A percentile compares a stretch with the other conserved stretches of the same genome.
phyloP scores from a whole-genome alignment of 352 stramenopile species.

The Phytopythium oedochilum region DNA sequence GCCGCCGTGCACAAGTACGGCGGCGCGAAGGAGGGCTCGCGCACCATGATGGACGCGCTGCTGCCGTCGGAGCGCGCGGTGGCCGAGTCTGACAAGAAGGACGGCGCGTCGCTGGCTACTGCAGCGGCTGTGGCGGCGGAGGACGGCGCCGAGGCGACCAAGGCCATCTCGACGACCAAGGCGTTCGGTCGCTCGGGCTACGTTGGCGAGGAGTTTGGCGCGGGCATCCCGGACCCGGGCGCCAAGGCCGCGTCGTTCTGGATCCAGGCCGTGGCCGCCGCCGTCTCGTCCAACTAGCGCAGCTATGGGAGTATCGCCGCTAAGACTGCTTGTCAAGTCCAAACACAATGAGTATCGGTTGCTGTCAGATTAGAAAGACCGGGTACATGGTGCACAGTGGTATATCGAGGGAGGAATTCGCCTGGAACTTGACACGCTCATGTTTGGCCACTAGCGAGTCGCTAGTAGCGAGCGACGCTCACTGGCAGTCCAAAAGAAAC shows the following conservation, averaged over 20 bases:
- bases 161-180: conserved; percentile 75
- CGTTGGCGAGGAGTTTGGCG: conserved; percentile 81
- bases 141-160: conserved; percentile 89
- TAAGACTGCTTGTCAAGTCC: no score
- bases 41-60: conserved; percentile 97
- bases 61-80: conserved; percentile 78
- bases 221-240: conserved; percentile 92
- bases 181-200: conserved; percentile 85
- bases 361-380: no score
- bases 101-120: conserved; percentile 19
- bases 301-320: background rate
- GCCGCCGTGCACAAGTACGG: conserved; percentile 88
- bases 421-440: no score
- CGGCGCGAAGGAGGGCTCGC: conserved; percentile 90
- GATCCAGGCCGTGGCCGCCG: conserved; percentile 59
- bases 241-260: conserved; percentile 92
- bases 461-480: no score
- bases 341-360: no score
- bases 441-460: no score
- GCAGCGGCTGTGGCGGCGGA: conserved; percentile 72
- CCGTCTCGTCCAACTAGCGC: conserved; percentile 27
- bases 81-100: conserved; percentile 14
- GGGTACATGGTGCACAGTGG: no score
- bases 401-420: no score
- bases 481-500: no score